Evolutionary conservation across 768 basidiomycete species (phyloP).

Genomic region (Kwoniella europaea): DNA sequence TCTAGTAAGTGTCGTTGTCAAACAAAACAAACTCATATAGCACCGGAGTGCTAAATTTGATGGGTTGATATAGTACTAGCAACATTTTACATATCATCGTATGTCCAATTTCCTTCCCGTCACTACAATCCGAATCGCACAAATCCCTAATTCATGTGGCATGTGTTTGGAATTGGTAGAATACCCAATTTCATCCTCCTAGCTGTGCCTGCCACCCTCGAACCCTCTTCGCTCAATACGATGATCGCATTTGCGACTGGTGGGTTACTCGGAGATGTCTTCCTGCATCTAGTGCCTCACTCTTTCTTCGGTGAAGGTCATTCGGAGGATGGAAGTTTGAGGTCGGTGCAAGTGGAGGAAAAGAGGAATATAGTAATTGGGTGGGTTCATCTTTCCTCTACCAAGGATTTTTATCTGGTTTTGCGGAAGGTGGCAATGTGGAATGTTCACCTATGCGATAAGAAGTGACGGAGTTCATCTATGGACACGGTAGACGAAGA

Average conservation of each 20-base stretch:
- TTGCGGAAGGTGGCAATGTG: background rate
- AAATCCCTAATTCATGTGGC: slow-evolving; percentile 9
- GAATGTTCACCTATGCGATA: no score
- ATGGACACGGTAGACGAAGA: no score
- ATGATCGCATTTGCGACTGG: slow-evolving; percentile 97
- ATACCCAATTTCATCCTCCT: slow-evolving; percentile 93
- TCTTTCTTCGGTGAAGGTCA: slow-evolving; percentile 88
- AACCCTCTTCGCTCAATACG: slow-evolving; percentile 80
- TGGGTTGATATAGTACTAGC: slow-evolving; percentile 65
- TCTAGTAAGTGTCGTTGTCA: no score
- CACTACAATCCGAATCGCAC: no score
- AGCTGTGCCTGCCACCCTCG: slow-evolving; percentile 88
- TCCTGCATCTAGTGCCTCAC: slow-evolving; percentile 88
- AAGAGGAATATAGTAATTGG: slow-evolving; percentile 89
- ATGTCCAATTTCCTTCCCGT: slow-evolving; percentile 58
- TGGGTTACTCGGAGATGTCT: slow-evolving; percentile 88
- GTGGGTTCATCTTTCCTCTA: slow-evolving; percentile 60
- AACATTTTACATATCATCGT: slow-evolving; percentile 97
- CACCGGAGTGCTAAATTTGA: slow-evolving; percentile 36
- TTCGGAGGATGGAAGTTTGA: slow-evolving; percentile 44
- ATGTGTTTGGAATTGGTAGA: slow-evolving; percentile 60
- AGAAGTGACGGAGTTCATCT: no score
- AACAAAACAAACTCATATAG: no score
- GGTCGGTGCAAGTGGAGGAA: slow-evolving; percentile 78
- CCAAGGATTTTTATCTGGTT: background rate